These are phyloP conservation scores for Keithomyces neogunnii DNA, from an alignment of 2,329 filamentous ascomycete genomes.

Conservation along the genomic window DNA sequence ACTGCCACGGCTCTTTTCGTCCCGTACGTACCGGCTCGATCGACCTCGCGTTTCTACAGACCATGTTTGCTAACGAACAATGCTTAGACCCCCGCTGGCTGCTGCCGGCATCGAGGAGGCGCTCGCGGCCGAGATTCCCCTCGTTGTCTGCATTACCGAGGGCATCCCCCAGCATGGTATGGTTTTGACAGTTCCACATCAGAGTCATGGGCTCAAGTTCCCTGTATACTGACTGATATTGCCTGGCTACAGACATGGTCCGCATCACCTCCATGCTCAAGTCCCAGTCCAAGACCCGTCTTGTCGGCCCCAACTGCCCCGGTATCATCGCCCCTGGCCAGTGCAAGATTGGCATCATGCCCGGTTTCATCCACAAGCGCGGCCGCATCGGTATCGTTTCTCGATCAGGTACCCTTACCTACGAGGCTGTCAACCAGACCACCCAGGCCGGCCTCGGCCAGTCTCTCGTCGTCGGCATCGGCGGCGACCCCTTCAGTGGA, in stretches of 20 bases:
- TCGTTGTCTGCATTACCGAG: conserved; percentile 97
- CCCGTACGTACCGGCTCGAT: conserved; percentile 50
- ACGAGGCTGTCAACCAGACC: conserved; percentile 99
- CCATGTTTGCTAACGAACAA: conserved; percentile 9
- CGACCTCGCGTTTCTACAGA: neutral
- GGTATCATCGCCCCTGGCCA: conserved; percentile 91
- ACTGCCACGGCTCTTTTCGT: conserved; percentile 94
- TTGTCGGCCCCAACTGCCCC: conserved; percentile 96
- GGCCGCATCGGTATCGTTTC: conserved; percentile 98
- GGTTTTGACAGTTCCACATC: conserved; percentile 18
- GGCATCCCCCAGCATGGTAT: conserved; percentile 94
- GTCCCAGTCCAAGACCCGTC: conserved; percentile 91
- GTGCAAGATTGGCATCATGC: conserved; percentile 99
- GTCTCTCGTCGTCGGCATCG: conserved; percentile 96
- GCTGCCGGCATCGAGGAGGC: conserved; percentile 96
- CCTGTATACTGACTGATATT: conserved; percentile 4
- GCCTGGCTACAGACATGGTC: conserved; percentile 70
- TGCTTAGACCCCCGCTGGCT: conserved; percentile 74
- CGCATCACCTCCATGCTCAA: conserved; percentile 97
- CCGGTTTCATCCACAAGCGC: conserved; percentile 99
- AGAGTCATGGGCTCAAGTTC: neutral
- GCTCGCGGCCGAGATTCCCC: conserved; percentile 81
- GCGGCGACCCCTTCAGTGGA: conserved; percentile 95
- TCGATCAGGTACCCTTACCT: conserved; percentile 94
- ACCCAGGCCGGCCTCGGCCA: conserved; percentile 94